Base-by-base conservation (phyloP, 148 eudicot species). In the Rhododendron molle region DNA sequence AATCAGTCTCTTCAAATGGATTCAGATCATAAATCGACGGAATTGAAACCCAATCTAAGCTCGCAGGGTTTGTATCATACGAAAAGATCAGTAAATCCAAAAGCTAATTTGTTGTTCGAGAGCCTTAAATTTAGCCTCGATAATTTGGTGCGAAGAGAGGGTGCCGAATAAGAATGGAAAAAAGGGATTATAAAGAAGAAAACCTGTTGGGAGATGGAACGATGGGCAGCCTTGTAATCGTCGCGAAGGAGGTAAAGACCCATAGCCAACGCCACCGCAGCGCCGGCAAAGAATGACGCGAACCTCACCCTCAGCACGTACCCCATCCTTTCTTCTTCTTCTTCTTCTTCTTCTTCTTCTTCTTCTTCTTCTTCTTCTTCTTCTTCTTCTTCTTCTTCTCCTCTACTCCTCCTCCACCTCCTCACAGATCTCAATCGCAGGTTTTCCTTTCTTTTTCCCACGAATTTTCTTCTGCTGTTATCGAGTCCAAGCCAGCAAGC, bases 271-370 rank as follows among this genome's bases (percentile, higher is more conserved):
- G 96, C 94, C 76, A 88, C 87, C 11, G 96, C 98, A 6, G 93
- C 96, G 4, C 98, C 98, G 62, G 91, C 87, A 86, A 93, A 90
- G 89, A 94, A 94, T 7, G 98, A 92, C 3, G 96, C 96, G 43
- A 94, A n/a, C 82, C 96, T 87, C 14, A 94, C 96, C 76, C 96
- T 85, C 26, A 92, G 78, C 8, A 94, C 91, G 82, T 92, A 94
- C 7, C 76, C 76, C 76, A 71, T 71, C 32, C 76, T 30, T 65
- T 56, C 62, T 8, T 30, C 38, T n/a, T n/a, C n/a, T n/a, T 71
- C 38, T 71, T 71, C 13, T 65, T n/a, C n/a, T n/a, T n/a, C n/a
- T n/a, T n/a, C n/a, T n/a, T n/a, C n/a, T n/a, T n/a, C n/a, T n/a
- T n/a, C n/a, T n/a, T n/a, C n/a, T n/a, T n/a, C n/a, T n/a, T n/a